A percentile compares a stretch with the other conserved stretches of the same genome.
These are phyloP conservation scores for Biscutella auriculata DNA, from an alignment of 441 rosid species.

Conservation along the genomic window DNA sequence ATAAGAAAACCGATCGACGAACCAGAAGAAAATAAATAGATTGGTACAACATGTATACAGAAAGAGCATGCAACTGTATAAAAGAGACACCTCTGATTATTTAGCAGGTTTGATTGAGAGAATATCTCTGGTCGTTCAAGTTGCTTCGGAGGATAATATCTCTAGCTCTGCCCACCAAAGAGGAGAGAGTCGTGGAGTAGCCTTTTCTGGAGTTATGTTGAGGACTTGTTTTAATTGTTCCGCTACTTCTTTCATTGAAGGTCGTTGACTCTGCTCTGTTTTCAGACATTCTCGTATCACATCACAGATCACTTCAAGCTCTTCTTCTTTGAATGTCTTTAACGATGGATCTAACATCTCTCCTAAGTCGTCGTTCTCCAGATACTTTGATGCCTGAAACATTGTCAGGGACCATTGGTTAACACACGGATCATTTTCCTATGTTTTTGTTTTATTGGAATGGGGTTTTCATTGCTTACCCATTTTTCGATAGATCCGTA, in stretches of 20 bases:
- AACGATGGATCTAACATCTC: constrained; percentile 72
- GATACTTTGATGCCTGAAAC: constrained; percentile 70
- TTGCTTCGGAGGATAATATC: constrained; percentile 70
- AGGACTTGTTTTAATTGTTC: constrained; percentile 47
- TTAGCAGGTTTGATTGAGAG: constrained; percentile 18
- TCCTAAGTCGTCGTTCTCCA: constrained; percentile 70
- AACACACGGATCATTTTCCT: constrained; percentile 41
- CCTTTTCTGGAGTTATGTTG: constrained; percentile 62
- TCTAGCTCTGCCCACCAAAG: constrained; percentile 99
- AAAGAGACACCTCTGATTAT: not conserved
- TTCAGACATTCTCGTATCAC: constrained; percentile 53
- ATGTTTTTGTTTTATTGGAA: constrained; percentile 29
- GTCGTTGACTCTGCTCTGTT: constrained; percentile 28
- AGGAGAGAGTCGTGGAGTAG: constrained; percentile 65
- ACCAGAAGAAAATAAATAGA: not conserved
- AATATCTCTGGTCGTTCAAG: constrained; percentile 30
- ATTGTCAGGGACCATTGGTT: constrained; percentile 28
- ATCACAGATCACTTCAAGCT: constrained; percentile 68
- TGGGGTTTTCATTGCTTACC: constrained; percentile 48
- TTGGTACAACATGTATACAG: constrained; percentile 5
- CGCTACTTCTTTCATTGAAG: constrained; percentile 55
- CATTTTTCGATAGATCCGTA: constrained; percentile 63
- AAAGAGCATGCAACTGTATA: not conserved
- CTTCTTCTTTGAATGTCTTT: constrained; percentile 62
- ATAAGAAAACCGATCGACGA: constrained; percentile 15